phyloP scores from a whole-genome alignment of 2,329 filamentous ascomycete genomes.

The Verticillium nubilum region DNA sequence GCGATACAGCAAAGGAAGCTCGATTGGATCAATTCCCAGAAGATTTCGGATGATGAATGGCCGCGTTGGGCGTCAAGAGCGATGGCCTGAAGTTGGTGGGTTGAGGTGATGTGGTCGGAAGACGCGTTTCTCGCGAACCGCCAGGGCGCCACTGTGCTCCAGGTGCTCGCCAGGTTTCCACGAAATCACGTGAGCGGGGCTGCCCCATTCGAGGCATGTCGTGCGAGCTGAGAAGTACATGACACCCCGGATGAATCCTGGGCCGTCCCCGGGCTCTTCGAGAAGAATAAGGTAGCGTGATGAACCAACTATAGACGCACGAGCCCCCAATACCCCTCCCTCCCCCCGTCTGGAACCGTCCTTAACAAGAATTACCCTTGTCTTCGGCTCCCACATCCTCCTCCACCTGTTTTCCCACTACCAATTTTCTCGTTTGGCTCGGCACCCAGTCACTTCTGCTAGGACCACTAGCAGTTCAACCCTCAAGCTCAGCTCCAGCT shows the following conservation, averaged over 20 bases:
- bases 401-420: slow-evolving; percentile 31
- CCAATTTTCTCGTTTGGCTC: slow-evolving; percentile 32
- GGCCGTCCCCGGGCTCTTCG: not conserved
- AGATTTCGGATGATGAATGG: slow-evolving; percentile 7
- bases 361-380: slow-evolving; percentile 8
- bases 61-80: slow-evolving; percentile 21
- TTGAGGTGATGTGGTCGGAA: slow-evolving; percentile 31
- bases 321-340: too few relatives aligned
- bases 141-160: slow-evolving; percentile 17
- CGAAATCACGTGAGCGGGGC: slow-evolving; percentile 36
- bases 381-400: slow-evolving; percentile 5
- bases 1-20: slow-evolving; percentile 14
- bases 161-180: slow-evolving; percentile 31
- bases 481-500: too few relatives aligned
- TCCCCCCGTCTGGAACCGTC: not conserved
- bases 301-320: not conserved
- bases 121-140: slow-evolving; percentile 34
- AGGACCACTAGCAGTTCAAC: slow-evolving; percentile 25
- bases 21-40: slow-evolving; percentile 2
- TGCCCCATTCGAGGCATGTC: not conserved
- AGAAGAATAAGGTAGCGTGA: too few relatives aligned
- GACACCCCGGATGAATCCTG: not conserved
- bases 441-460: slow-evolving; percentile 20
- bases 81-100: slow-evolving; percentile 19
- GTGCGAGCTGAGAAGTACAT: not conserved